A percentile compares a stretch with the other conserved stretches of the same genome.
phyloP scores from a whole-genome alignment of 2,329 filamentous ascomycete genomes.

The Calonectria crousiana region DNA sequence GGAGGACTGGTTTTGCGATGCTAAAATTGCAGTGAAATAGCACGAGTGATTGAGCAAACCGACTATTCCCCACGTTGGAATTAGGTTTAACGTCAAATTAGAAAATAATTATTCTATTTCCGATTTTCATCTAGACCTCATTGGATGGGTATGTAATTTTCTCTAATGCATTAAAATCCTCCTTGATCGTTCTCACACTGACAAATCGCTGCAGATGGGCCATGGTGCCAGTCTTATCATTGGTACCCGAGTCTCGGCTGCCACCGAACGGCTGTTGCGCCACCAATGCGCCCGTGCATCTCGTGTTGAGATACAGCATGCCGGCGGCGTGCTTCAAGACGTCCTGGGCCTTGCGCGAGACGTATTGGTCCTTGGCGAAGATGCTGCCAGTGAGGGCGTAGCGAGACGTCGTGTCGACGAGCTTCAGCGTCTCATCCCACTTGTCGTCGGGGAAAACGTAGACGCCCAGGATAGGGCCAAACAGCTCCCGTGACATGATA shows the following conservation, averaged over 20 bases:
- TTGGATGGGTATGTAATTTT: conserved; percentile 35
- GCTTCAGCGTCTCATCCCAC: conserved; percentile 34
- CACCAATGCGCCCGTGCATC: conserved; percentile 70
- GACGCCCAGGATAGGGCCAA: conserved; percentile 59
- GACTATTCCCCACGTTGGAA: too few species aligned
- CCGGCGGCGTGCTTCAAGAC: conserved; percentile 75
- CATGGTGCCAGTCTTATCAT: conserved; percentile 74
- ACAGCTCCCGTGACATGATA: conserved; percentile 61
- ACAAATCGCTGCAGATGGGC: conserved; percentile 71
- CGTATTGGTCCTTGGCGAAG: conserved; percentile 74
- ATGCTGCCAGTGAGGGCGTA: conserved; percentile 73
- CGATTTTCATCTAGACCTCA: conserved; percentile 20
- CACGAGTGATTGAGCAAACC: too few species aligned
- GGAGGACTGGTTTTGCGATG: background rate
- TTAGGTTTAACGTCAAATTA: background rate
- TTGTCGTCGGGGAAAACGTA: conserved; percentile 61
- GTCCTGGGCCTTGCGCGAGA: conserved; percentile 73
- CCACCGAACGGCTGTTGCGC: conserved; percentile 77
- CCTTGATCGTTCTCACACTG: conserved; percentile 73
- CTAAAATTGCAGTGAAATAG: background rate
- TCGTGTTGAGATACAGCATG: conserved; percentile 77
- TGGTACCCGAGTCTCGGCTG: conserved; percentile 72
- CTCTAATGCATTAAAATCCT: conserved; percentile 67
- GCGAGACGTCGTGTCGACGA: conserved; percentile 33
- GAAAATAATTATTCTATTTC: background rate